phyloP scores from a whole-genome alignment of 768 basidiomycete genomes.

The Boletus speciosus region DNA sequence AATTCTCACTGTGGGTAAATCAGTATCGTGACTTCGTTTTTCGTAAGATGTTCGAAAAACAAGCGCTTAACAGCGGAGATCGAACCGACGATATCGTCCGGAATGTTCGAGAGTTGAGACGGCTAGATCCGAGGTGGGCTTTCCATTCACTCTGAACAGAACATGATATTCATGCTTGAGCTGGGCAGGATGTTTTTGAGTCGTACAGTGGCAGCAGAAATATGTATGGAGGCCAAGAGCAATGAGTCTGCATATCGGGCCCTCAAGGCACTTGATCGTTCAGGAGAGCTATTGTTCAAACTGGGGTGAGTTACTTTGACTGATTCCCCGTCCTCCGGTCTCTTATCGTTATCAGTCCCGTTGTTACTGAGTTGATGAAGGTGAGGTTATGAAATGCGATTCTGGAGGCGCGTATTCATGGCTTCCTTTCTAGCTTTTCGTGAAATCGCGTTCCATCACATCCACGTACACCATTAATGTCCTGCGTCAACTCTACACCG shows the following conservation, averaged over 20 bases:
- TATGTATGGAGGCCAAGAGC: constrained; percentile 74
- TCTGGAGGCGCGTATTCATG: constrained; percentile 1
- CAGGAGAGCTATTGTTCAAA: constrained; percentile 64
- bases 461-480: constrained; percentile 44
- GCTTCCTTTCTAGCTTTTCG: constrained; percentile 51
- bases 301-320: constrained; percentile 46
- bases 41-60: constrained; percentile 78
- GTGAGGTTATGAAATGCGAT: constrained; percentile 31
- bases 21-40: constrained; percentile 86
- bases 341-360: constrained; percentile 24
- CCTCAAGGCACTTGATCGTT: constrained; percentile 62
- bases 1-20: constrained; percentile 11
- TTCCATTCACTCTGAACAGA: background rate
- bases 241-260: constrained; percentile 70
- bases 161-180: constrained; percentile 3
- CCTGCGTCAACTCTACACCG: constrained; percentile 59
- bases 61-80: constrained; percentile 44
- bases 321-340: background rate
- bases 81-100: constrained; percentile 60
- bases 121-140: constrained; percentile 62
- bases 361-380: constrained; percentile 67
- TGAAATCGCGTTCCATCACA: constrained; percentile 65
- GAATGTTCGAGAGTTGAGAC: constrained; percentile 70
- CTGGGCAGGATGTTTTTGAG: constrained; percentile 70
- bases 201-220: constrained; percentile 78